Conservation (phyloP, 176 grass and related monocot species). For the Leersia perrieri region DNA sequence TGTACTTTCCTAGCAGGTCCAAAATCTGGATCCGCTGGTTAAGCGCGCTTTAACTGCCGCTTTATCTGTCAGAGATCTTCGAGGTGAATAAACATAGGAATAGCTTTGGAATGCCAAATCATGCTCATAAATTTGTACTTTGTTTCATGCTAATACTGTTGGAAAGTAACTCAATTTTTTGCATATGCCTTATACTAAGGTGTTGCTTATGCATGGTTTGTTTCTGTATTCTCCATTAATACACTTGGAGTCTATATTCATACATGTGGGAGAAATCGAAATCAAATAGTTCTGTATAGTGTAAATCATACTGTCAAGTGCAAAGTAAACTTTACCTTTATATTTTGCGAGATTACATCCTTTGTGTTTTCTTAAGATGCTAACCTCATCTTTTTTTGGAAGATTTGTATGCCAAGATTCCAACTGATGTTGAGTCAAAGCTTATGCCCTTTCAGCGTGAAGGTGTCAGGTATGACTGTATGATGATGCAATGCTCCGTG, state of each 20-base stretch:
- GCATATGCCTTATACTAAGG: not conserved
- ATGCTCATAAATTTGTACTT: not conserved
- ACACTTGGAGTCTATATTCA: not conserved
- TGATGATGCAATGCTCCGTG: constrained; percentile 17
- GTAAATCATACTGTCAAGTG: not conserved
- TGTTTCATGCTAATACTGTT: not conserved
- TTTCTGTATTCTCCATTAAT: constrained; percentile 9
- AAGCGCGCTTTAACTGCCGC: constrained; percentile 55
- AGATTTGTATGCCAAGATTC: constrained; percentile 82
- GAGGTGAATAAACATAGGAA: constrained; percentile 49
- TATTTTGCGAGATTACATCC: constrained; percentile 7
- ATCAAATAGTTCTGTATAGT: constrained; percentile 12
- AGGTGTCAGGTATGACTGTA: constrained; percentile 77
- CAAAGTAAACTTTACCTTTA: not conserved
- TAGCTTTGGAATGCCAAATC: not conserved
- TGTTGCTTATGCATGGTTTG: not conserved
- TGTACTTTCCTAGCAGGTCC: constrained; percentile 50
- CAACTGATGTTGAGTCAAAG: constrained; percentile 63
- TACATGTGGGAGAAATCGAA: not conserved
- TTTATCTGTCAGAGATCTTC: constrained; percentile 65
- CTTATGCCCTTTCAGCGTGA: constrained; percentile 92
- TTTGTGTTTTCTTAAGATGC: constrained; percentile 10
- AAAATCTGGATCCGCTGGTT: constrained; percentile 68
- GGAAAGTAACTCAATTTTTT: not conserved
- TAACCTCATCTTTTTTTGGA: constrained; percentile 45